These are phyloP conservation scores for Leccinum pachyderme DNA, from an alignment of 1,284 basidiomycete genomes.

Conservation along the genomic window DNA sequence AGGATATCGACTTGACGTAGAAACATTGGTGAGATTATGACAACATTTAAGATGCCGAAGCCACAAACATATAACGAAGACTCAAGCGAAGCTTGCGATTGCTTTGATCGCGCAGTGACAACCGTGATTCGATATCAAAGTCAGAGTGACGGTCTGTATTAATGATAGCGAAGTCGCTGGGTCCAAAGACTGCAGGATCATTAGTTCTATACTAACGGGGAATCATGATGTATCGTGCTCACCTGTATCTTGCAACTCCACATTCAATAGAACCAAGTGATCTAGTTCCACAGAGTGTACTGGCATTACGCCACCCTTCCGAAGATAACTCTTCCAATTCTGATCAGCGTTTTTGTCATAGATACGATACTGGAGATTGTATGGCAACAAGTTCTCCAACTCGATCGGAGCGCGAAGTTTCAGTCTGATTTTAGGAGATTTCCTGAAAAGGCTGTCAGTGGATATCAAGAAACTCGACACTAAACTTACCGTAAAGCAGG, in stretches of 20 bases:
- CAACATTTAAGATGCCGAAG: background rate
- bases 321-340: slow-evolving; percentile 89
- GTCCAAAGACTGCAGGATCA: slow-evolving; percentile 69
- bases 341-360: slow-evolving; percentile 96
- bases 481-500: slow-evolving; percentile 51
- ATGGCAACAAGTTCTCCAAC: slow-evolving; percentile 94
- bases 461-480: background rate
- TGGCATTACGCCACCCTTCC: slow-evolving; percentile 94
- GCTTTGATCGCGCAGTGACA: slow-evolving; percentile 74
- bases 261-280: slow-evolving; percentile 92
- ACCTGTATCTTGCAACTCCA: slow-evolving; percentile 90
- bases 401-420: slow-evolving; percentile 94
- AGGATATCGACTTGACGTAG: slow-evolving; percentile 64
- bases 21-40: slow-evolving; percentile 1
- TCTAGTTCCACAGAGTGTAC: slow-evolving; percentile 94
- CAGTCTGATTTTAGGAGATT: slow-evolving; percentile 83
- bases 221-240: slow-evolving; percentile 17
- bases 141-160: slow-evolving; percentile 93
- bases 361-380: slow-evolving; percentile 93
- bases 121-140: slow-evolving; percentile 76
- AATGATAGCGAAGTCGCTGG: slow-evolving; percentile 98
- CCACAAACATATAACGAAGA: slow-evolving; percentile 83
- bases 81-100: slow-evolving; percentile 81
- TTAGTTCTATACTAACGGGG: slow-evolving; percentile 3
- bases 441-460: slow-evolving; percentile 43